Evolutionary conservation across 2,329 filamentous ascomycete genomes (phyloP), one percentile per base, ranked within the genome.

Genomic region (Emericellopsis atlantica): DNA sequence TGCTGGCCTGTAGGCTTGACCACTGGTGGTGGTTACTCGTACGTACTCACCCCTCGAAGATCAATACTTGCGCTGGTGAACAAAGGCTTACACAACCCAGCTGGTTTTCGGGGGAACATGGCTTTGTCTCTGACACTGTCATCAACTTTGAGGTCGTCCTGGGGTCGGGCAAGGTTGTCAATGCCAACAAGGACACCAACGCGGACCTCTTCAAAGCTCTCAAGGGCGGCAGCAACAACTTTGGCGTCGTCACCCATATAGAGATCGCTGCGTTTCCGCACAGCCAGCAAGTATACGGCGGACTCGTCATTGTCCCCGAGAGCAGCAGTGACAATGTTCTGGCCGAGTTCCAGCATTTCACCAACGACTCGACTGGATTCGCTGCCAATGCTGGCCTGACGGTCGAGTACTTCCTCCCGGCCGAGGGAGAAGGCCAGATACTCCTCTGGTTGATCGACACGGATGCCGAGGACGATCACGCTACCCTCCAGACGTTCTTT

Each of bases 161-260:
- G 1, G 60, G 60, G 1, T 51, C 51, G 39, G 66, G 66, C 22
- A 36, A 48, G 5, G 56, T 70, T 26, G 49, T 67, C 24, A 59
- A 61, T 15, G 66, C 61, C 14, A 65, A 58, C 32, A 50, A 49
- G 1, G 42, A 46, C 0, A 43, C 53, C 3, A 56, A 67, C 45
- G 10, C 48, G 0, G 65, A 70, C 42, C 56, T 71, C 2, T 69
- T 54, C 48, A 56, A 54, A 39, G 67, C 66, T 1, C 53, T 69
- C 4, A 62, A 64, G 41, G 67, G 66, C 11, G 67, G 67, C 33
- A 55, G 56, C 12, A 62, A 57, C 44, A 70, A 69, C 48, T 66
- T 66, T 33, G 65, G 63, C 39, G 51, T 60, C 43, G 51, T 57
- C 11, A 55, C 62, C 4, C 31, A 32, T 3, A 15, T 41, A 15